Base-by-base conservation (phyloP, 179 eudicot species). In the Beta lomatogona region DNA sequence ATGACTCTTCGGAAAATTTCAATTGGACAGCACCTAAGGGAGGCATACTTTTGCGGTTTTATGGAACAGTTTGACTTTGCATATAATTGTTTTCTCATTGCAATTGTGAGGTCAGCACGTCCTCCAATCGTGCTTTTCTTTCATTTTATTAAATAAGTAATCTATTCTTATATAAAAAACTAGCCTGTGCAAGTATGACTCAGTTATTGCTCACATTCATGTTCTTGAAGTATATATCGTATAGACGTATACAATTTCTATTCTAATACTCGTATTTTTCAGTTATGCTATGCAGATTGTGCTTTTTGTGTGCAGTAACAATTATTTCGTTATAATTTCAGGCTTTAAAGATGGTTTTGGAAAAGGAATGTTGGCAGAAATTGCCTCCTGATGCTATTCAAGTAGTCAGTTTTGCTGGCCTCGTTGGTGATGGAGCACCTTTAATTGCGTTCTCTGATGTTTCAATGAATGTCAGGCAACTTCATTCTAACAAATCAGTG, bases 261-360 rank as follows among this genome's bases (percentile, higher is more conserved):
- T 67, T 41, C 41, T 5, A 6, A 48, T 22, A 45, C 46, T 55
- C 48, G 15, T 55, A 3, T 69, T 7, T 3, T 6, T 73, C 8
- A 19, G 50, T 3, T 57, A 19, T 74, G 31, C 64, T 31, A 22
- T 3, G 25, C 28, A 63, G 71, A 28, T 57, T 64, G 58, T 46
- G 48, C 61, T 75, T 61, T 72, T 53, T n/a, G 19, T 48, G 75
- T 46, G 50, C 50, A 10, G 21, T 81, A 66, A 46, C 61, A 16
- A 48, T 15, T 59, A 36, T 41, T 36, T 59, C 28, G 52, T 59
- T 75, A 64, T 59, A 68, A 77, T 80, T 86, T 41, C 87, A 96
- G 99, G 99, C 97, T 70, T 87, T 96, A 61, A 96, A 89, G 89
- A 94, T 96, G 97, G 99, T 94, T 78, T 82, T 94, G 90, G 99